Evolutionary conservation across 2,329 filamentous ascomycete genomes (phyloP).

Genomic region (Mycosphaerella sp.): DNA sequence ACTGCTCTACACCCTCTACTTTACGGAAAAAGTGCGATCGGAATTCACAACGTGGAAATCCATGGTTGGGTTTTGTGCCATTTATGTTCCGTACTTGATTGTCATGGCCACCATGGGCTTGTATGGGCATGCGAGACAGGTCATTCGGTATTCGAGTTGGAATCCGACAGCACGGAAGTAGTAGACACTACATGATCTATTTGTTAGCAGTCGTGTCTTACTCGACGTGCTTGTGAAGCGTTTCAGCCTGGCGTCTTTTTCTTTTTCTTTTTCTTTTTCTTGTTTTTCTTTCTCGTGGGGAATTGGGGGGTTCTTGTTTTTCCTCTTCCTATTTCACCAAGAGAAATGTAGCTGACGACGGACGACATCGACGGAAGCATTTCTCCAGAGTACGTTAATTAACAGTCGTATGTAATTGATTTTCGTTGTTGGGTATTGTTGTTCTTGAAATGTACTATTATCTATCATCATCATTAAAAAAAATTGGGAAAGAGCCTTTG

Average conservation of each 20-base stretch:
- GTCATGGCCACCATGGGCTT: slow-evolving; percentile 42
- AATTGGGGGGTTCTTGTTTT: too few relatives aligned
- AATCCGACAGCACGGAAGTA: slow-evolving; percentile 41
- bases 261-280: not conserved
- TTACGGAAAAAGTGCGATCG: slow-evolving; percentile 42
- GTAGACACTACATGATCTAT: not conserved
- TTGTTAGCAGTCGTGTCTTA: not conserved
- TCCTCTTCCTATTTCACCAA: too few relatives aligned
- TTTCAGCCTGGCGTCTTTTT: not conserved
- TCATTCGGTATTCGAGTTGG: slow-evolving; percentile 43
- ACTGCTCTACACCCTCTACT: slow-evolving; percentile 42
- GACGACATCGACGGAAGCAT: too few relatives aligned
- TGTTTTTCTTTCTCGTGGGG: too few relatives aligned
- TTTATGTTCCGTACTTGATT: slow-evolving; percentile 42
- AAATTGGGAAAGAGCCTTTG: too few relatives aligned
- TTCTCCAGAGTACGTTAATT: too few relatives aligned
- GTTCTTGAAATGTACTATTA: too few relatives aligned
- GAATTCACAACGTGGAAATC: slow-evolving; percentile 40
- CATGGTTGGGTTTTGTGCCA: slow-evolving; percentile 40
- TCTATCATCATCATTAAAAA: too few relatives aligned
- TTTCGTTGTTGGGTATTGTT: too few relatives aligned
- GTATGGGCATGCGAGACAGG: slow-evolving; percentile 43
- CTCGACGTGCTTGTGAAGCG: not conserved
- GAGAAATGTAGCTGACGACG: too few relatives aligned
- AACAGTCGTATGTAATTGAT: too few relatives aligned